These are phyloP conservation scores for Lactifluus rugatus DNA, from an alignment of 768 basidiomycete genomes.

Conservation along the genomic window DNA sequence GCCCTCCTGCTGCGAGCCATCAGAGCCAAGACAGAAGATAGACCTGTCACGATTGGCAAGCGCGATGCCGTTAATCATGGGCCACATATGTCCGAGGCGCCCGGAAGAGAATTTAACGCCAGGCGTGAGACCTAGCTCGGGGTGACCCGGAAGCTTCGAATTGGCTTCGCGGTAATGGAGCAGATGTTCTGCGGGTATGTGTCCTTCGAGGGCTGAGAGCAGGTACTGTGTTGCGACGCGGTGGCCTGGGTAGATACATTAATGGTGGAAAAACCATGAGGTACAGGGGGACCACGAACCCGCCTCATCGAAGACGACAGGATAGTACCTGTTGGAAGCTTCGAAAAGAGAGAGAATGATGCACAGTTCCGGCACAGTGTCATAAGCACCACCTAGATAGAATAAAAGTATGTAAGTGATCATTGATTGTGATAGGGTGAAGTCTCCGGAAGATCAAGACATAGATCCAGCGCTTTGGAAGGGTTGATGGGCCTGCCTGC, in stretches of 20 bases:
- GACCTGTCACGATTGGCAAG: constrained; percentile 69
- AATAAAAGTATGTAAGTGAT: background rate
- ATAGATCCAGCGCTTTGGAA: background rate
- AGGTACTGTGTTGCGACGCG: constrained; percentile 88
- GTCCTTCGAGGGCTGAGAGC: constrained; percentile 65
- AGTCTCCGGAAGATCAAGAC: background rate
- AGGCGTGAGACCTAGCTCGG: constrained; percentile 83
- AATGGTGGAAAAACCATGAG: background rate
- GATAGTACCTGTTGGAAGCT: constrained; percentile 49
- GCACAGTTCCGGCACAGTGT: constrained; percentile 78
- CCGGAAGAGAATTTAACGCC: constrained; percentile 90
- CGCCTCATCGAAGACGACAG: constrained; percentile 73
- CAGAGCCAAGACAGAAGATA: constrained; percentile 78
- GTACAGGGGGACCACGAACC: constrained; percentile 36
- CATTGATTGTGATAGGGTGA: background rate
- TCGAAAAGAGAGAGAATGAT: constrained; percentile 70
- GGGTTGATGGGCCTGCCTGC: background rate
- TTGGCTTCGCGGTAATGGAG: constrained; percentile 80
- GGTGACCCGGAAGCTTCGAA: constrained; percentile 82
- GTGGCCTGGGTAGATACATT: constrained; percentile 43
- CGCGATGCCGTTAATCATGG: constrained; percentile 76
- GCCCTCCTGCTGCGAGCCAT: constrained; percentile 87
- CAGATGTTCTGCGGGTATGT: constrained; percentile 63
- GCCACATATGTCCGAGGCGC: constrained; percentile 90
- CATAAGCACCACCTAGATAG: constrained; percentile 34